Base-by-base conservation (phyloP, 2,329 filamentous ascomycete genomes). In the Lasiodiplodia theobromae region DNA sequence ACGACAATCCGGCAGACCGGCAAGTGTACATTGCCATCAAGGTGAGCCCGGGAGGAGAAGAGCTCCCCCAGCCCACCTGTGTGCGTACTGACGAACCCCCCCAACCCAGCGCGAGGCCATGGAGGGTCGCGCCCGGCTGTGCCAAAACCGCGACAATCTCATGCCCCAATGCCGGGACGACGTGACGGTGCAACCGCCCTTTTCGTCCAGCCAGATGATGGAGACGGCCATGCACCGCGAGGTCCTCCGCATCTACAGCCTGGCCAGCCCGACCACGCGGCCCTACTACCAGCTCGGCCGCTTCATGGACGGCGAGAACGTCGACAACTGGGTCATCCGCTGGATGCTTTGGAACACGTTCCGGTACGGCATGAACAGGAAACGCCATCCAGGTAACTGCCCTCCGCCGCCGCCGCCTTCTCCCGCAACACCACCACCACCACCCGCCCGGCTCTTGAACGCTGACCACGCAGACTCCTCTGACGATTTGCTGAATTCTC, bases 341-440 rank as follows among this genome's bases (percentile, higher is more conserved):
- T 85, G 83, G 83, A 81, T 82, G 71, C 76, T 85, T 4, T 85
- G 83, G 83, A 83, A 85, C 71, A 81, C 82, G 68, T 85, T 84
- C 70, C 81, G 83, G 18, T 84, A 82, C 69, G 60, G 44, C 5
- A 64, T 64, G 60, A 64, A 64, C 47, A 52, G 44, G 47, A 64
- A 34, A 21, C 44, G 47, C n/a, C 5, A 51, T 10, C 40, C 40
- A 51, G 25, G 40, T 49, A 64, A 11, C 16, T 56, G 28, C 28
- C 12, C 25, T 11, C 21, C 4, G n/a, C 14, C 11, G 25, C n/a
- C 3, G 31, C 31, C 31, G 6, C 31, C 31, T 34, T 34, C 31
- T 34, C 31, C 8, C 28, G 28, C 28, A 28, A 28, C 28, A 28
- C 28, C 28, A 28, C 28, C 28, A 28, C 28, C 28, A 28, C 28